Evolutionary conservation across 2,329 filamentous ascomycete species (phyloP), one percentile per base, ranked within the genome.

Genomic region (Fusarium haematococcum): DNA sequence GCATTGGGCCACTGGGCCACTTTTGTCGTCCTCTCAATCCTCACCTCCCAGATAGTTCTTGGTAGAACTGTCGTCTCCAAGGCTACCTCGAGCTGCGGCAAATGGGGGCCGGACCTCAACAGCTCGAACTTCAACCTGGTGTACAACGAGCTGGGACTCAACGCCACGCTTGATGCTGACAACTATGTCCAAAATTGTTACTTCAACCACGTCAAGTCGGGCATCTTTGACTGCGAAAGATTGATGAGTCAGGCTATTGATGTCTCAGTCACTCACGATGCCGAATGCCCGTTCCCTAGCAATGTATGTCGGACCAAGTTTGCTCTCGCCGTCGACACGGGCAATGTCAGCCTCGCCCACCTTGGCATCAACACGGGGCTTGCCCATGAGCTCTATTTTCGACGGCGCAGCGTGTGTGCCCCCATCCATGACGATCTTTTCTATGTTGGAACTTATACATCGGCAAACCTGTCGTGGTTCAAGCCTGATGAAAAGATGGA

Each of bases 131-230:
- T 20, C 16, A 9, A 14, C 11, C 6, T 39, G 57, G 10, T 25
- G 10, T 59, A 41, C 37, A 59, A 20, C 16, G 57, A 59, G n/a
- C n/a, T 25, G 18, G 23, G 10, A 41, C 35, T 59, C 25, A 59
- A 59, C 18, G 20, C 35, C 16, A 59, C 57, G 16, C 35, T 41
- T 14, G 25, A 59, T 32, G 57, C 57, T 6, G 57, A 59, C 25
- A 59, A 59, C 11, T 59, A 59, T 14, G 57, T 59, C 4, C 57
- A 59, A 18, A 59, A 59, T 37, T 59, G 57, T 16, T 59, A 59
- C 18, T 59, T 59, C 32, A 39, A 25, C 13, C 37, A 37, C 35
- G 16, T 41, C 35, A 43, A 25, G 18, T 41, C 33, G 2, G 35
- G 57, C 6, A 59, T 59, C 18, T 59, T 59, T 43, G 35, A 43